Evolutionary conservation across 352 stramenopile genomes (phyloP).

Genomic region (Globisporangium cylindrosporum): DNA sequence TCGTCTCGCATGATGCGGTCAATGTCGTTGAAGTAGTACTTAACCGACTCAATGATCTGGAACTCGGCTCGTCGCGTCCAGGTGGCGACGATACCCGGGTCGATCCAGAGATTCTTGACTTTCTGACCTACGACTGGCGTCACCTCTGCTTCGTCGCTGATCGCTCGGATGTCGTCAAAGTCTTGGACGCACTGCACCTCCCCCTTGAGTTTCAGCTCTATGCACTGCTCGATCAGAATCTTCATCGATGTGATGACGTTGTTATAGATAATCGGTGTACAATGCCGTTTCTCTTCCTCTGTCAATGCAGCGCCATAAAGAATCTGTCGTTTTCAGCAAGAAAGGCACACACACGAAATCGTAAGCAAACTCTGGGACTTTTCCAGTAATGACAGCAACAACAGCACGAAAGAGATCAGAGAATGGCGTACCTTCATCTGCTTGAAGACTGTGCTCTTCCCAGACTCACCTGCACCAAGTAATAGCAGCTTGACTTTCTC

Average conservation of each 20-base stretch:
- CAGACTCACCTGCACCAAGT: constrained; percentile 92
- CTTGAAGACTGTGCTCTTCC: constrained; percentile 95
- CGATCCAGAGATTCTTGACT: constrained; percentile 93
- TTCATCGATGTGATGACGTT: constrained; percentile 91
- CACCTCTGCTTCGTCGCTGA: constrained; percentile 88
- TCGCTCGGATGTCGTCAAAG: constrained; percentile 75
- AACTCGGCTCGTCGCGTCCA: constrained; percentile 92
- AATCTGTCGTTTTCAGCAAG: constrained; percentile 46
- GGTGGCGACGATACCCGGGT: constrained; percentile 87
- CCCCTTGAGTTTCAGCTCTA: constrained; percentile 76
- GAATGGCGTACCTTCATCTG: constrained; percentile 79
- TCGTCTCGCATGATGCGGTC: constrained; percentile 92
- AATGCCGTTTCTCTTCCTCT: constrained; percentile 85
- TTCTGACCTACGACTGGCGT: constrained; percentile 87
- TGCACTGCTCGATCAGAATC: constrained; percentile 88
- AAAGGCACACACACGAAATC: background rate
- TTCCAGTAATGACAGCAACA: background rate
- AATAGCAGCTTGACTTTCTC: constrained; percentile 96
- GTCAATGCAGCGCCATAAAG: constrained; percentile 82
- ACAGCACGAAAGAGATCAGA: background rate
- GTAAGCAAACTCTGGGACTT: background rate
- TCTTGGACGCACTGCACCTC: constrained; percentile 71
- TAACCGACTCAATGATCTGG: constrained; percentile 96
- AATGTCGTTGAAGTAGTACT: constrained; percentile 97
- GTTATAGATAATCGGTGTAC: constrained; percentile 89